Evolutionary conservation across 148 eudicot species (phyloP), one percentile per base, ranked within the genome.

Genomic region (Persicaria tinctoria): DNA sequence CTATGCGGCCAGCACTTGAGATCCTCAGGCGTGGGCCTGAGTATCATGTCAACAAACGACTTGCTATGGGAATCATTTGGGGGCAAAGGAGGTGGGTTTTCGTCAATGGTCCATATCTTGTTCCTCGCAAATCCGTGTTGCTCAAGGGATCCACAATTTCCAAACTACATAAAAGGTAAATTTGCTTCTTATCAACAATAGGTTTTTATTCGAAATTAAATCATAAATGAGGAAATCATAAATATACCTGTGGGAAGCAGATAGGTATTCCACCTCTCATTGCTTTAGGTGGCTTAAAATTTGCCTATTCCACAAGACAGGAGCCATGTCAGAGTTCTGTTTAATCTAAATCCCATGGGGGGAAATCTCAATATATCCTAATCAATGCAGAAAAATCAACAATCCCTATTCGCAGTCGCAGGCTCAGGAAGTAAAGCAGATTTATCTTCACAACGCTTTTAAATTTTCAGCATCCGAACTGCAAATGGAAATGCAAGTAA

Each of bases 91-190:
- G 93, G 98, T 51, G 97, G 90, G 63, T 87, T 85, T 12, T 92
- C 84, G 48, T 95, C 99, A 27, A 89, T 69, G 14, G 80, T 78
- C 97, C 98, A 92, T 10, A 80, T 74, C 85, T 81, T 88, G 85
- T 90, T 92, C 83, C 92, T 87, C 14, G 96, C 99, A 78, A 91
- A 90, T 51, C 99, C 99, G 79, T 92, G 90, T 84, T 86, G 94
- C 73, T 95, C 99, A 78, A 86, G 93, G 51, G 85, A 76, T 78
- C 87, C 96, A 80, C 92, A 81, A 77, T 87, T 90, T 20, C 91
- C 97, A 84, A 90, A 90, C 98, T 95, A 80, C 84, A 83, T 48
- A 10, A 56, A 49, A 38, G 71, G 49, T 23, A 57, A 57, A 17
- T 66, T 66, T 66, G 46, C 14, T 13, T 66, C 47, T 13, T 47